Conservation (phyloP, 768 basidiomycete genomes). For the Neoboletus magnificus region DNA sequence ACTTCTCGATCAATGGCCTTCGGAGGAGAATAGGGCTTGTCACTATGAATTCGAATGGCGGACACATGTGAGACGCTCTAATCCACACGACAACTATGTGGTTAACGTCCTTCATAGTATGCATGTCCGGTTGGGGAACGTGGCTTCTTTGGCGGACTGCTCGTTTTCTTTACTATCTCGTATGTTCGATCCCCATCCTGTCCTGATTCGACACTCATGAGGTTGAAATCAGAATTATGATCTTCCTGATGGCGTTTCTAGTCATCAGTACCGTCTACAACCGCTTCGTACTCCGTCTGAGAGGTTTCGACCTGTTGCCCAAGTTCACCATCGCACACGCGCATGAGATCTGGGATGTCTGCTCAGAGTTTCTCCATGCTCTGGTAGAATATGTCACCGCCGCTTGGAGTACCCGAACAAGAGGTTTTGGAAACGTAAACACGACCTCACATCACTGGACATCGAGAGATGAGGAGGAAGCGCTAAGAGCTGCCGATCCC, state of each 20-base stretch:
- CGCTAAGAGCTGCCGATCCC: constrained; percentile 21
- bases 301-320: constrained; percentile 73
- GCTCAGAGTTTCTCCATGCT: constrained; percentile 16
- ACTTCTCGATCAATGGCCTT: constrained; percentile 63
- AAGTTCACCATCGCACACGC: constrained; percentile 42
- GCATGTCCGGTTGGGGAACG: constrained; percentile 71
- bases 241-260: constrained; percentile 61
- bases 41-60: constrained; percentile 82
- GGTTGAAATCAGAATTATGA: constrained; percentile 42
- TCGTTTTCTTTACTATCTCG: constrained; percentile 57
- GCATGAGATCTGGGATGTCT: constrained; percentile 22
- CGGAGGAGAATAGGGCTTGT: constrained; percentile 63
- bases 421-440: constrained; percentile 15
- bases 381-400: constrained; percentile 9
- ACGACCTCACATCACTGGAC: constrained; percentile 31
- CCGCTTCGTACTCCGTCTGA: constrained; percentile 66
- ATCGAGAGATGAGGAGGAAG: constrained; percentile 32
- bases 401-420: constrained; percentile 17
- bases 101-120: constrained; percentile 37
- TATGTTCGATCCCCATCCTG: constrained; percentile 35
- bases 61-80: constrained; percentile 58
- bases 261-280: constrained; percentile 73
- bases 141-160: constrained; percentile 47
- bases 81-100: not conserved
- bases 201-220: not conserved